Percentiles rank a stretch among this genome's conserved stretches.
These are phyloP conservation scores for Debaryomyces maramus DNA, from an alignment of 805 yeast species.

Conservation along the genomic window DNA sequence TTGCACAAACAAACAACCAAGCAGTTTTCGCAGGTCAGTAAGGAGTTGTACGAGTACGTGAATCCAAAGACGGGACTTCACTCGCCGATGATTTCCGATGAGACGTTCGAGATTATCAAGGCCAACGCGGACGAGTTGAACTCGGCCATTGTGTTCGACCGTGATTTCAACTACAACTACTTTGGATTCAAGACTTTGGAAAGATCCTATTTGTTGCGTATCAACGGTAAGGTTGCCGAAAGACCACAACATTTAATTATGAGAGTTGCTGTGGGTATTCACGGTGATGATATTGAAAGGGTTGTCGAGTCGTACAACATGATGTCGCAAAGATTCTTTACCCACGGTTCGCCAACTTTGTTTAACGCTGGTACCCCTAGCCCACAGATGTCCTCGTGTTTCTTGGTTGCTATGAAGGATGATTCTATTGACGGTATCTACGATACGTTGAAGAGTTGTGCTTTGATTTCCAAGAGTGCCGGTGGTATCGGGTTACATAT, in stretches of 20 bases:
- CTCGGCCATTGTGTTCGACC: conserved; percentile 46
- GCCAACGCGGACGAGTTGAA: conserved; percentile 43
- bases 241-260: conserved; percentile 62
- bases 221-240: conserved; percentile 58
- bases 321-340: conserved; percentile 59
- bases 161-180: conserved; percentile 57
- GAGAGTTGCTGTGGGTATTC: conserved; percentile 64
- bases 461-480: conserved; percentile 60
- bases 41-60: conserved; percentile 70
- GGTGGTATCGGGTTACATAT: conserved; percentile 66
- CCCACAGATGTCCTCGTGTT: conserved; percentile 63
- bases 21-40: conserved; percentile 75
- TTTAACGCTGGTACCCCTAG: conserved; percentile 63
- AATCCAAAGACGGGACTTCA: conserved; percentile 76
- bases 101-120: conserved; percentile 39
- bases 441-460: conserved; percentile 60
- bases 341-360: conserved; percentile 63
- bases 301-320: conserved; percentile 57
- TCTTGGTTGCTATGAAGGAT: conserved; percentile 62
- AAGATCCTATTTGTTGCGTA: conserved; percentile 55
- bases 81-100: conserved; percentile 45
- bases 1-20: conserved; percentile 92
- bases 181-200: conserved; percentile 64
- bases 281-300: conserved; percentile 51
- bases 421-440: conserved; percentile 65